phyloP scores from a whole-genome alignment of 2,329 filamentous ascomycete species.

The Diplodia mutila region DNA sequence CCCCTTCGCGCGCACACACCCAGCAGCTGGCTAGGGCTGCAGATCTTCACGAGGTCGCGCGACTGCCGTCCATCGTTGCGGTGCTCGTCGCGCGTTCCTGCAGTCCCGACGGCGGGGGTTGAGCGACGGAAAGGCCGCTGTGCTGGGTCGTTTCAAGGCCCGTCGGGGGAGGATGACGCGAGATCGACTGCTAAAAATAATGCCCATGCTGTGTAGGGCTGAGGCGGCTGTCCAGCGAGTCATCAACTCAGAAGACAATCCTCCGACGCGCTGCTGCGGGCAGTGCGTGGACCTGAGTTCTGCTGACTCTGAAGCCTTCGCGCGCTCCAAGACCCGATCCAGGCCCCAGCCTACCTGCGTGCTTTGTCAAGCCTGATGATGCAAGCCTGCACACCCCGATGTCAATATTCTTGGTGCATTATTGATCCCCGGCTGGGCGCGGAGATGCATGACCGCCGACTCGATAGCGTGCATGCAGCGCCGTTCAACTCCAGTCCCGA shows the following conservation, averaged over 20 bases:
- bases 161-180: conserved; percentile 25
- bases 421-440: conserved; percentile 15
- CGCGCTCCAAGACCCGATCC: background rate
- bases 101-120: conserved; percentile 19
- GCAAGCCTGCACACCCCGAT: conserved; percentile 19
- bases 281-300: background rate
- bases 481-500: conserved; percentile 18
- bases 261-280: conserved; percentile 20
- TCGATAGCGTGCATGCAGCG: conserved; percentile 24
- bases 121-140: conserved; percentile 25
- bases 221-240: conserved; percentile 17
- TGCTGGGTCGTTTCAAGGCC: conserved; percentile 21
- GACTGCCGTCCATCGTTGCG: background rate
- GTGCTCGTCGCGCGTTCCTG: conserved; percentile 12
- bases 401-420: conserved; percentile 26
- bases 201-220: conserved; percentile 26
- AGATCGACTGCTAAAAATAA: conserved; percentile 26
- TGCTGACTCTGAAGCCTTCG: conserved; percentile 11
- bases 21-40: conserved; percentile 20
- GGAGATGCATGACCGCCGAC: background rate
- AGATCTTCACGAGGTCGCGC: conserved; percentile 23
- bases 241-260: conserved; percentile 12
- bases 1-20: conserved; percentile 2
- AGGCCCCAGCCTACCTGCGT: background rate
- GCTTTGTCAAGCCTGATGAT: conserved; percentile 20